phyloP scores from a whole-genome alignment of 2,329 filamentous ascomycete genomes.

The Epichloe hybrida region DNA sequence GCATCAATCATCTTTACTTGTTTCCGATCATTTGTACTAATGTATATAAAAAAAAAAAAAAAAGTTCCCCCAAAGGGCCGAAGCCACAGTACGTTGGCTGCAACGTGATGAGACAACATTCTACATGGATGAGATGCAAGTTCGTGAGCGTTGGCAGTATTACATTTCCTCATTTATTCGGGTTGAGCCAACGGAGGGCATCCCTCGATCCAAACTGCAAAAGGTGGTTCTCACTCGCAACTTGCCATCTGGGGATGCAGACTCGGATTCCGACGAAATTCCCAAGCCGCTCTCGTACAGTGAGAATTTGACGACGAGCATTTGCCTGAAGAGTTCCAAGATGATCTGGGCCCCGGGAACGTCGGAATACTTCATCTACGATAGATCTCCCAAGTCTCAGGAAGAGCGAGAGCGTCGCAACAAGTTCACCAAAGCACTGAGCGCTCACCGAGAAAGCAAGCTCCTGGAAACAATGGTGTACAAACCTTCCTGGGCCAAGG shows the following conservation, averaged over 20 bases:
- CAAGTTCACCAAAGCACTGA: conserved; percentile 37
- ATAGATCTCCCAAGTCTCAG: conserved; percentile 51
- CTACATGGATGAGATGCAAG: conserved; percentile 77
- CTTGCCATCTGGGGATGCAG: conserved; percentile 46
- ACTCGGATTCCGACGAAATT: conserved; percentile 49
- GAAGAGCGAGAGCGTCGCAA: conserved; percentile 44
- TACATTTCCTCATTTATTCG: conserved; percentile 89
- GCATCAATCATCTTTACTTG: background rate
- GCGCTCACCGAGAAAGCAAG: conserved; percentile 53
- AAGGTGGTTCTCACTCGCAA: conserved; percentile 61
- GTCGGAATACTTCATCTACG: conserved; percentile 59
- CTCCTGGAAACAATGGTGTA: conserved; percentile 70
- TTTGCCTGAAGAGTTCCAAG: conserved; percentile 67
- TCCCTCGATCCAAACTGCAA: conserved; percentile 49
- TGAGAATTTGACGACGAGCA: conserved; percentile 57
- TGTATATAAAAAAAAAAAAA: conserved; percentile 7
- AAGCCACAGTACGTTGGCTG: conserved; percentile 59
- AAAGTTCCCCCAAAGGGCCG: conserved; percentile 53
- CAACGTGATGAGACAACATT: conserved; percentile 62
- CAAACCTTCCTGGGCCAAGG: conserved; percentile 69
- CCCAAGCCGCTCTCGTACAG: conserved; percentile 48
- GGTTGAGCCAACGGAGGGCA: conserved; percentile 74
- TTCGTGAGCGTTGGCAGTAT: conserved; percentile 77
- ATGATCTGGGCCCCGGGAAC: conserved; percentile 63
- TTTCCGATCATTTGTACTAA: conserved; percentile 15